A percentile compares a stretch with the other conserved stretches of the same genome.
phyloP scores from a whole-genome alignment of 2,329 filamentous ascomycete genomes.

The Fusarium verticillioides region DNA sequence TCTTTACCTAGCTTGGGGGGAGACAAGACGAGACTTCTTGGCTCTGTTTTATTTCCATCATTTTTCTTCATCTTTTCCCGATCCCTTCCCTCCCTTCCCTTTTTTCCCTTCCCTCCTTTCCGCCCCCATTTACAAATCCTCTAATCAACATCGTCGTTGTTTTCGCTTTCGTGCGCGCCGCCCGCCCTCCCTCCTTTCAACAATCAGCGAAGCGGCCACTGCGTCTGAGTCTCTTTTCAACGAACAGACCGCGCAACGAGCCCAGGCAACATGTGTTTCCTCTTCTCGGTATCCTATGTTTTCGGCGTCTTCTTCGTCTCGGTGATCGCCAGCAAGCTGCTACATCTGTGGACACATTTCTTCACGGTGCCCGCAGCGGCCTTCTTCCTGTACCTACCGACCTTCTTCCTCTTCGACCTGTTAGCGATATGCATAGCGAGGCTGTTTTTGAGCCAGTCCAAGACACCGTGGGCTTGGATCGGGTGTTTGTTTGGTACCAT shows the following conservation, averaged over 20 bases:
- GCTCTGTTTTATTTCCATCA: conserved; percentile 2
- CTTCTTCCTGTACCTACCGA: conserved; percentile 48
- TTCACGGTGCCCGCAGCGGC: conserved; percentile 41
- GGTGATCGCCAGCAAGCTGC: conserved; percentile 43
- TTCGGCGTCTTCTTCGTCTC: conserved; percentile 47
- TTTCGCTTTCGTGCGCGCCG: background rate
- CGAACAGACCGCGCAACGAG: conserved; percentile 1
- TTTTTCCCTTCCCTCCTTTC: background rate
- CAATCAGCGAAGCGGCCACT: conserved; percentile 18
- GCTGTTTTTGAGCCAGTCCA: conserved; percentile 41
- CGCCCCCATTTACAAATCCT: background rate
- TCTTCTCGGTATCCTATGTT: conserved; percentile 41
- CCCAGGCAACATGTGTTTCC: conserved; percentile 36
- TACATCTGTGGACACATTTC: conserved; percentile 45
- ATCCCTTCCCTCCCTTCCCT: background rate
- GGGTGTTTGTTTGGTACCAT: conserved; percentile 37
- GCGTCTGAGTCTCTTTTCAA: conserved; percentile 5
- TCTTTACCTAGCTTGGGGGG: background rate
- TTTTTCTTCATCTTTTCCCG: conserved; percentile 7
- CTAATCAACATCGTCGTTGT: background rate
- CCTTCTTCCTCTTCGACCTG: conserved; percentile 47
- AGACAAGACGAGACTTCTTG: background rate
- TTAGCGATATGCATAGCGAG: conserved; percentile 41
- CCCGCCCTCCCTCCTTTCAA: conserved; percentile 13
- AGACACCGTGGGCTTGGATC: conserved; percentile 32